These are phyloP conservation scores for Saccharomycopsis lassenensis DNA, from an alignment of 805 yeast genomes.

Conservation along the genomic window DNA sequence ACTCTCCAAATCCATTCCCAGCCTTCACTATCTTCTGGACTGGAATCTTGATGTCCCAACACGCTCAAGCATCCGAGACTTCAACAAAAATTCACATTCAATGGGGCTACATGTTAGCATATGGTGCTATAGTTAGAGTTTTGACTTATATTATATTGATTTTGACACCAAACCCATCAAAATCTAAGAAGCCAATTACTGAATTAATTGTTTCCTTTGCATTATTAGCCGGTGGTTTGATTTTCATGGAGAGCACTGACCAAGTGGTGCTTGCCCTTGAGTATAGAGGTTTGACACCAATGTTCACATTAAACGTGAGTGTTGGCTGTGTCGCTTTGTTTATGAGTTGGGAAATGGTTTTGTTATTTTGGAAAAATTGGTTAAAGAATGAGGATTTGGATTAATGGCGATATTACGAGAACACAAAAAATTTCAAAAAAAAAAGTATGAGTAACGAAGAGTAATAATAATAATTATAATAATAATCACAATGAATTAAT, in stretches of 20 bases:
- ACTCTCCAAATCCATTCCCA: constrained; percentile 91
- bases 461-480: neutral
- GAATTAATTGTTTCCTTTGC: constrained; percentile 75
- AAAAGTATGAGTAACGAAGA: too few relatives aligned
- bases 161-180: constrained; percentile 29
- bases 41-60: constrained; percentile 91
- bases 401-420: too few relatives aligned
- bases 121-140: constrained; percentile 70
- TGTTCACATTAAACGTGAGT: constrained; percentile 84
- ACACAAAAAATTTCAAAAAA: too few relatives aligned
- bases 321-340: constrained; percentile 68
- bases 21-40: constrained; percentile 92
- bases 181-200: constrained; percentile 72
- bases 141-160: constrained; percentile 48
- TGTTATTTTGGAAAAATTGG: constrained; percentile 49
- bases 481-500: neutral
- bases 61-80: constrained; percentile 68
- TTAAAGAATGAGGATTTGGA: constrained; percentile 1
- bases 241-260: constrained; percentile 87
- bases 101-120: constrained; percentile 85
- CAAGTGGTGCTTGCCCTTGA: constrained; percentile 75
- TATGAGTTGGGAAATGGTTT: constrained; percentile 80
- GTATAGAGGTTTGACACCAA: constrained; percentile 69
- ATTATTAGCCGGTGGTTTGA: constrained; percentile 76
- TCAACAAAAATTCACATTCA: constrained; percentile 78